Conservation (phyloP, 345 rosid species). For the Eucalyptus marginata region DNA sequence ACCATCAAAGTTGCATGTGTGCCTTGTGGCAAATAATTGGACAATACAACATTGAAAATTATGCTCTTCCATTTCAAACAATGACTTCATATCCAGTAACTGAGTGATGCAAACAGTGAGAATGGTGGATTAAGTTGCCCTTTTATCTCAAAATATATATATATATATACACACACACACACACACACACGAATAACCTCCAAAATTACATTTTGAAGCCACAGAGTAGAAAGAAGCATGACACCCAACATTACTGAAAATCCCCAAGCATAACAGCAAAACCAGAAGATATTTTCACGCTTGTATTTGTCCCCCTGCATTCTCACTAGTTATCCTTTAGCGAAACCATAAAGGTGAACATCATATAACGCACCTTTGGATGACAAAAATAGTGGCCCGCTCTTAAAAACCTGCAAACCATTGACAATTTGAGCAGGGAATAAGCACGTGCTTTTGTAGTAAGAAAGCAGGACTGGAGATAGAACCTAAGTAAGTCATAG, state of each 20-base stretch:
- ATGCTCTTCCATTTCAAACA: not conserved
- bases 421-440: not conserved
- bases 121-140: not conserved
- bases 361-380: slow-evolving; percentile 51
- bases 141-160: not conserved
- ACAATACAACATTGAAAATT: not conserved
- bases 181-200: not conserved
- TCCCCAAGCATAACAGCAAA: not conserved
- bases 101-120: not conserved
- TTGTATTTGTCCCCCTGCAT: not conserved
- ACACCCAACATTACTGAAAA: not conserved
- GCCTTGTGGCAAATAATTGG: not conserved
- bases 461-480: not conserved
- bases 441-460: not conserved
- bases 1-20: not conserved
- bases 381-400: slow-evolving; percentile 71
- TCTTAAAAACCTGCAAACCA: slow-evolving; percentile 64
- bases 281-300: not conserved
- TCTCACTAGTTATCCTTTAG: not conserved
- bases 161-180: too few species aligned
- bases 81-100: not conserved
- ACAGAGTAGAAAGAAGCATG: not conserved
- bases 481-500: not conserved
- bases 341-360: not conserved
- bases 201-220: not conserved